Evolutionary conservation across 1,284 basidiomycete species (phyloP).

Genomic region (Trichosporon sp.): DNA sequence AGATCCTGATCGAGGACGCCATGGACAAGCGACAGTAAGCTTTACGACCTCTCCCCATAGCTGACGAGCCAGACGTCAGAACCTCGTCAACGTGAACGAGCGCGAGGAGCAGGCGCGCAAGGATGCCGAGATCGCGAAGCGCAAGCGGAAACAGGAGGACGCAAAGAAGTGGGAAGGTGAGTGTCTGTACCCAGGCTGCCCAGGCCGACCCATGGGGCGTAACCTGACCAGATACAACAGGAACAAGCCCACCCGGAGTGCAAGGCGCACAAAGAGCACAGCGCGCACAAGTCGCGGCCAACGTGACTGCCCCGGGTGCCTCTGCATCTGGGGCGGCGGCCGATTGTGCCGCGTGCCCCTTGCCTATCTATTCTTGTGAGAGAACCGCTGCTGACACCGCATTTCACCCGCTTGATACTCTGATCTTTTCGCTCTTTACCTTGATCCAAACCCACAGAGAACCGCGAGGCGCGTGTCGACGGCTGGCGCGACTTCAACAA

Average conservation of each 20-base stretch:
- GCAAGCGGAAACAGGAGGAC: constrained; percentile 53
- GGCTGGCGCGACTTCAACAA: constrained; percentile 44
- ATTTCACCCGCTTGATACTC: neutral
- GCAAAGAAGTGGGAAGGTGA: constrained; percentile 55
- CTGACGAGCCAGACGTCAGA: constrained; percentile 10
- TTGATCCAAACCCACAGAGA: constrained; percentile 25
- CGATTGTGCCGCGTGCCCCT: neutral
- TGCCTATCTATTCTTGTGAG: constrained; percentile 1
- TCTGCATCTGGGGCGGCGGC: neutral
- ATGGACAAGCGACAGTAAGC: constrained; percentile 51
- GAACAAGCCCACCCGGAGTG: neutral
- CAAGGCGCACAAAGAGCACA: neutral
- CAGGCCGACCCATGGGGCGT: neutral
- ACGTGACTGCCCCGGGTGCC: neutral
- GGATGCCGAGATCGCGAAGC: constrained; percentile 50
- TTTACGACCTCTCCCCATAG: neutral
- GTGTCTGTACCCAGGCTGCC: constrained; percentile 15
- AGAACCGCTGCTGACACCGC: constrained; percentile 32
- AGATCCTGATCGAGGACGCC: constrained; percentile 57
- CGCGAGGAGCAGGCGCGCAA: constrained; percentile 54
- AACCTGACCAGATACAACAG: constrained; percentile 4
- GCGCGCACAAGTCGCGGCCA: neutral
- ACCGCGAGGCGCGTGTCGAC: constrained; percentile 43
- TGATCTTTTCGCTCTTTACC: constrained; percentile 16
- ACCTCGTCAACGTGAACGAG: constrained; percentile 56